Conservation (phyloP, 2,329 filamentous ascomycete genomes). For the Alternaria sp. region DNA sequence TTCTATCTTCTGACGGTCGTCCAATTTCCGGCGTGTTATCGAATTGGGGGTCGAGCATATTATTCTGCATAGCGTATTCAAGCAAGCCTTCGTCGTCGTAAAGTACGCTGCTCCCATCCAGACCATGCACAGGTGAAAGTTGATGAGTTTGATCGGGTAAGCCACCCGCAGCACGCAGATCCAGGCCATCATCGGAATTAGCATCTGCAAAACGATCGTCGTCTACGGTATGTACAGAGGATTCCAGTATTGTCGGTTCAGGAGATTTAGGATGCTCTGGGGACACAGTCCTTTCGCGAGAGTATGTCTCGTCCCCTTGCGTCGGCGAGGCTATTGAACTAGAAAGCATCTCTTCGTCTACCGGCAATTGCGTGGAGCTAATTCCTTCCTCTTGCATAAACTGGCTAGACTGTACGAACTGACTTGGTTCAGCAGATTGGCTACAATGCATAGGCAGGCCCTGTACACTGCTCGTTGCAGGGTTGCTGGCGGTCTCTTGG, state of each 20-base stretch:
- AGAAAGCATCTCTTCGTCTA: constrained; percentile 1
- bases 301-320: constrained; percentile 8
- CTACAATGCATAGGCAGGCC: neutral
- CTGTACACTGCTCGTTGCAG: constrained; percentile 21
- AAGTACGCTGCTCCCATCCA: constrained; percentile 41
- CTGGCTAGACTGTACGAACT: neutral
- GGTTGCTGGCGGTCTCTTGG: constrained; percentile 28
- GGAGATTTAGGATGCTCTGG: constrained; percentile 10
- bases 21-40: constrained; percentile 22
- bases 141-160: constrained; percentile 18
- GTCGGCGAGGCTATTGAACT: constrained; percentile 4
- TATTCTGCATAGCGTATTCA: constrained; percentile 45
- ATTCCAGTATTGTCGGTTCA: constrained; percentile 22
- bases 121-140: constrained; percentile 18
- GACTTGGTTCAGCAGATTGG: neutral
- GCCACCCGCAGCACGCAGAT: constrained; percentile 18
- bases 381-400: constrained; percentile 3
- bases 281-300: neutral
- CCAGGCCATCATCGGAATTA: constrained; percentile 45
- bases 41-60: constrained; percentile 39
- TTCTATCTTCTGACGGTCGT: constrained; percentile 2
- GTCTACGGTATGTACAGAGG: constrained; percentile 46
- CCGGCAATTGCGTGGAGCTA: neutral
- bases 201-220: constrained; percentile 55
- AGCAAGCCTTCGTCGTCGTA: constrained; percentile 48